Percentiles rank a stretch among this genome's conserved stretches.
These are phyloP conservation scores for Elaeis oleifera DNA, from an alignment of 202 grass and related monocot species.

Conservation along the genomic window DNA sequence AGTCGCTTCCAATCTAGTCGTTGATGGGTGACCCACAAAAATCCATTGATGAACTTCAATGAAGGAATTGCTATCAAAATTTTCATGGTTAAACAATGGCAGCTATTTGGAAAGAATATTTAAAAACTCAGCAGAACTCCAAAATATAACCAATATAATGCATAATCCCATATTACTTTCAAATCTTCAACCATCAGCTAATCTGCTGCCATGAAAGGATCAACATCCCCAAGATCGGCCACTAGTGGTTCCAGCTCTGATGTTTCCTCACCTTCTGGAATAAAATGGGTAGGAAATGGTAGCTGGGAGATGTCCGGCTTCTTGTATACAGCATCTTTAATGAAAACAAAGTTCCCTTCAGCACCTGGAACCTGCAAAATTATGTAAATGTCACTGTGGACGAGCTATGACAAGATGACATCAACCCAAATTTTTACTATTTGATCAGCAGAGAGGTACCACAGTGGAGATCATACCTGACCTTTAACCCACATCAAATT, in stretches of 20 bases:
- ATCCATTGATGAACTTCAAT: too few species aligned
- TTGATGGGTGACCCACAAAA: too few species aligned
- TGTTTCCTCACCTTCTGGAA: conserved; percentile 50
- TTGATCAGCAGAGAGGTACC: neutral
- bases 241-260: conserved; percentile 45
- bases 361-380: conserved; percentile 74
- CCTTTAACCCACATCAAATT: conserved; percentile 93
- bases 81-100: too few species aligned
- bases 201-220: conserved; percentile 83
- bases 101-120: too few species aligned
- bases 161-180: too few species aligned
- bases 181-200: conserved; percentile 19
- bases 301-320: conserved; percentile 63
- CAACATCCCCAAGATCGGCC: conserved; percentile 67
- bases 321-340: conserved; percentile 90
- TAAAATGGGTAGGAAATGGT: conserved; percentile 86
- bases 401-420: too few species aligned
- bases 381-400: neutral
- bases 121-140: too few species aligned
- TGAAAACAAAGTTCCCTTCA: conserved; percentile 87
- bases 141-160: too few species aligned
- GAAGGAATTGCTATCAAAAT: too few species aligned
- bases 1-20: too few species aligned
- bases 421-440: conserved; percentile 13
- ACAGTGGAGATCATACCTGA: conserved; percentile 44